Evolutionary conservation across 805 yeast genomes (phyloP).

Genomic region (Wickerhamiella domercqiae): DNA sequence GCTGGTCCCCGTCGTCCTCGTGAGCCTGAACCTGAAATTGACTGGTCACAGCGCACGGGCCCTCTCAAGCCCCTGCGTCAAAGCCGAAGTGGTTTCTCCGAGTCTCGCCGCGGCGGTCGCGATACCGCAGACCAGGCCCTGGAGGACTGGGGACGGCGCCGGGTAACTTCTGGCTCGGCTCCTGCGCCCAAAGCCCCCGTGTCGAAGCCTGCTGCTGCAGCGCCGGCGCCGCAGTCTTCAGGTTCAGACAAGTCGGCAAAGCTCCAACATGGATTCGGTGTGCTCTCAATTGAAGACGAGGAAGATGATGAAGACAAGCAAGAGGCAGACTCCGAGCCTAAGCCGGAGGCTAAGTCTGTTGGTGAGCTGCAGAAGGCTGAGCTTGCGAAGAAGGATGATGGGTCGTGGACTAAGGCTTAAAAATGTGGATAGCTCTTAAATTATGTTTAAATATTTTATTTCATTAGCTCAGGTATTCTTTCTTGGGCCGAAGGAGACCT

Average conservation of each 20-base stretch:
- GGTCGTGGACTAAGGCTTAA: constrained; percentile 11
- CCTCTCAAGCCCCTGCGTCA: constrained; percentile 26
- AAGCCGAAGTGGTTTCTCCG: constrained; percentile 8
- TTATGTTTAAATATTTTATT: neutral
- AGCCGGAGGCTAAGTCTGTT: constrained; percentile 5
- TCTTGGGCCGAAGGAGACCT: no score
- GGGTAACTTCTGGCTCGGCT: constrained; percentile 13
- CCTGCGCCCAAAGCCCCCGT: constrained; percentile 15
- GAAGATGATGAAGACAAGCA: constrained; percentile 11
- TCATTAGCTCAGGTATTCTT: neutral
- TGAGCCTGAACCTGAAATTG: constrained; percentile 12
- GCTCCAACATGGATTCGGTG: constrained; percentile 18
- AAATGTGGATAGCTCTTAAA: neutral
- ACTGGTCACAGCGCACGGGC: constrained; percentile 17
- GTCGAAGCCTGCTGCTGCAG: constrained; percentile 3
- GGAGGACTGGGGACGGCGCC: constrained; percentile 18
- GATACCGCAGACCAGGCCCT: constrained; percentile 25
- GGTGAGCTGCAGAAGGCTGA: constrained; percentile 13
- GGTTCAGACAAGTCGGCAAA: constrained; percentile 13
- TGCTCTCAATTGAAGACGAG: constrained; percentile 13
- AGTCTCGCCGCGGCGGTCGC: constrained; percentile 20
- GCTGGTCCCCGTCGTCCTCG: constrained; percentile 15
- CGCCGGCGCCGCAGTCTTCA: constrained; percentile 19
- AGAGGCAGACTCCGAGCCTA: constrained; percentile 1
- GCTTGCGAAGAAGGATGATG: constrained; percentile 9